Percentiles rank a stretch among this genome's conserved stretches.
Evolutionary conservation across 108 stramenopile genomes (phyloP).

Genomic region (Nannochloropsis salina): DNA sequence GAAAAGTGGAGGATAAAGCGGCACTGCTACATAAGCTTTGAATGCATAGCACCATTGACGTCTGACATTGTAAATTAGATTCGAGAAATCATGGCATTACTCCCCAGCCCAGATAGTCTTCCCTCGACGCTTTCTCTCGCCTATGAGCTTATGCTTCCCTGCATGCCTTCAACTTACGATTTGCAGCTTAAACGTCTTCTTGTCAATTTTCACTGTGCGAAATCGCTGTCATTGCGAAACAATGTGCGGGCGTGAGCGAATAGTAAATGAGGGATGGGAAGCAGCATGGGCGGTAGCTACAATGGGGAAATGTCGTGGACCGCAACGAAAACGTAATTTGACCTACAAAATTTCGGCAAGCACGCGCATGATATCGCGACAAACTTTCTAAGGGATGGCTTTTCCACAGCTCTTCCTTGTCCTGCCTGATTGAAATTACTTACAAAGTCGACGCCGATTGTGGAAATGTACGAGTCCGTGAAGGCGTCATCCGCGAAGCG

Average conservation of each 20-base stretch:
- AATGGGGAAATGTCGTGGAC: too few relatives aligned
- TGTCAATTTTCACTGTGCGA: slow-evolving; percentile 87
- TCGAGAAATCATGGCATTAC: too few relatives aligned
- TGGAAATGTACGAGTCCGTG: slow-evolving; percentile 96
- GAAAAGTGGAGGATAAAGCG: neutral
- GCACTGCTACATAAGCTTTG: neutral
- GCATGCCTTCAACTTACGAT: slow-evolving; percentile 58
- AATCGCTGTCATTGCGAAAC: slow-evolving; percentile 54
- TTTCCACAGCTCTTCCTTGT: too few relatives aligned
- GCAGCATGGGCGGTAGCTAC: too few relatives aligned
- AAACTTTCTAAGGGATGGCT: too few relatives aligned
- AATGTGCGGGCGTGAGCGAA: neutral
- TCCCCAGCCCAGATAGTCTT: neutral
- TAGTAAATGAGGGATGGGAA: too few relatives aligned
- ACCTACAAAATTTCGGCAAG: too few relatives aligned
- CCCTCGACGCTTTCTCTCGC: neutral
- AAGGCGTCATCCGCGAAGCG: slow-evolving; percentile 98
- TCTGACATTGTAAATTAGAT: too few relatives aligned
- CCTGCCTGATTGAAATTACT: slow-evolving; percentile 13
- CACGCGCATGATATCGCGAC: too few relatives aligned
- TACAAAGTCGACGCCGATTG: slow-evolving; percentile 99
- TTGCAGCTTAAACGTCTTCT: slow-evolving; percentile 81
- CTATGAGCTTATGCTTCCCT: neutral
- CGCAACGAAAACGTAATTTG: too few relatives aligned
- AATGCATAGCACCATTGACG: too few relatives aligned